These are phyloP conservation scores for Globisporangium parvum DNA, from an alignment of 352 stramenopile genomes.

Conservation along the genomic window DNA sequence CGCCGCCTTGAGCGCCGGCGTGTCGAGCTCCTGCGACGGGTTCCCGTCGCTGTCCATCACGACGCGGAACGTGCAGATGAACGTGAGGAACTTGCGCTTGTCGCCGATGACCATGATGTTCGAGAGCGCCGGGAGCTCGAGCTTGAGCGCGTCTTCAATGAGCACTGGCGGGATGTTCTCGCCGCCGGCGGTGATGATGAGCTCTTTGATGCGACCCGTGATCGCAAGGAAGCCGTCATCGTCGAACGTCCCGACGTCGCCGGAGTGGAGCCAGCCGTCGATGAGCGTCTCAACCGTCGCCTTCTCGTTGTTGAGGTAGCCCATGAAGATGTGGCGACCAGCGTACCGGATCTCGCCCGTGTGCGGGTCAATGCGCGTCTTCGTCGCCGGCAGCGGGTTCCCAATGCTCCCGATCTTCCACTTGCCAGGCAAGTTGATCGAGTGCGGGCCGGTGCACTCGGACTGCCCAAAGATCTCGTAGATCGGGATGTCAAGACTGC, in stretches of 20 bases:
- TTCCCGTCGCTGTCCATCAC: slow-evolving; percentile 49
- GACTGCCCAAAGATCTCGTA: slow-evolving; percentile 90
- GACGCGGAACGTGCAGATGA: slow-evolving; percentile 79
- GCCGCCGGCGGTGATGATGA: slow-evolving; percentile 91
- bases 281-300: slow-evolving; percentile 52
- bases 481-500: slow-evolving; percentile 91
- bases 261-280: slow-evolving; percentile 89
- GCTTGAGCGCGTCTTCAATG: slow-evolving; percentile 87
- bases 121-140: slow-evolving; percentile 62
- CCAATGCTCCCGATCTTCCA: slow-evolving; percentile 88
- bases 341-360: slow-evolving; percentile 62
- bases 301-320: slow-evolving; percentile 56
- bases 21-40: slow-evolving; percentile 69
- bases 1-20: slow-evolving; percentile 51
- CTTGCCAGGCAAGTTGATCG: slow-evolving; percentile 55
- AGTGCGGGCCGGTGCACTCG: slow-evolving; percentile 86
- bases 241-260: slow-evolving; percentile 85
- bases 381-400: slow-evolving; percentile 44
- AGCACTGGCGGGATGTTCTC: slow-evolving; percentile 90
- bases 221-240: slow-evolving; percentile 87
- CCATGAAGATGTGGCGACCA: slow-evolving; percentile 70
- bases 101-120: slow-evolving; percentile 91
- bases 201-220: slow-evolving; percentile 92
- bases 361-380: slow-evolving; percentile 39
- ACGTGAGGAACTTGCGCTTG: slow-evolving; percentile 86